Evolutionary conservation across 768 basidiomycete genomes (phyloP).

Genomic region (Tephrocybe sp.): DNA sequence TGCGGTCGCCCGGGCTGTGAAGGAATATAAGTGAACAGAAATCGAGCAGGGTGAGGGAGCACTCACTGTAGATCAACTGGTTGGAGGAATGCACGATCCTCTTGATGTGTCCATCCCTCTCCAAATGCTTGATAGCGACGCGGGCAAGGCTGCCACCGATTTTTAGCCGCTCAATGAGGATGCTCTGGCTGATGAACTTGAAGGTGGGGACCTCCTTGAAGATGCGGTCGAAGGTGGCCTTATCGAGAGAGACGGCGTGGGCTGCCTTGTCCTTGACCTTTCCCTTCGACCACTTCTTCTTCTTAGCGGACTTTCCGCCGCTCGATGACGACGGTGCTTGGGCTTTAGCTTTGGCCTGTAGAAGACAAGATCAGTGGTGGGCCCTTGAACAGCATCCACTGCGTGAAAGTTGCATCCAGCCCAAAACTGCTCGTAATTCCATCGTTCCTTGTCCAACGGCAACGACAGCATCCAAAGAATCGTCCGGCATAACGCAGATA

Average conservation of each 20-base stretch:
- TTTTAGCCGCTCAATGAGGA: constrained; percentile 98
- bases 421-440: constrained; percentile 1
- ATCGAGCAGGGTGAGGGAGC: not conserved
- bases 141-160: constrained; percentile 95
- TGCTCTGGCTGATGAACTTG: constrained; percentile 97
- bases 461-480: not conserved
- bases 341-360: constrained; percentile 77
- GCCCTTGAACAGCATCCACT: constrained; percentile 33
- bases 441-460: not conserved
- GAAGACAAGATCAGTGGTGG: constrained; percentile 19
- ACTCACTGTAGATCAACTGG: constrained; percentile 95
- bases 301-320: constrained; percentile 91
- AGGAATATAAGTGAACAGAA: not conserved
- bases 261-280: constrained; percentile 99
- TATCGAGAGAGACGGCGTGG: constrained; percentile 94
- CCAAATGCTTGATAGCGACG: constrained; percentile 85
- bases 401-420: constrained; percentile 39
- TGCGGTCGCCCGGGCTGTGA: constrained; percentile 49
- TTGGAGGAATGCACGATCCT: constrained; percentile 93
- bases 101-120: constrained; percentile 94
- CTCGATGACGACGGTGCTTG: constrained; percentile 54
- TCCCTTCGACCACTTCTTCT: constrained; percentile 99
- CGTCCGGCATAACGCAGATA: constrained; percentile 6
- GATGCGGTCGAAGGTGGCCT: constrained; percentile 90
- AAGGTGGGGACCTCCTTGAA: constrained; percentile 98